Conservation (phyloP, 2,329 filamentous ascomycete genomes). For the Cladophialophora psammophila region DNA sequence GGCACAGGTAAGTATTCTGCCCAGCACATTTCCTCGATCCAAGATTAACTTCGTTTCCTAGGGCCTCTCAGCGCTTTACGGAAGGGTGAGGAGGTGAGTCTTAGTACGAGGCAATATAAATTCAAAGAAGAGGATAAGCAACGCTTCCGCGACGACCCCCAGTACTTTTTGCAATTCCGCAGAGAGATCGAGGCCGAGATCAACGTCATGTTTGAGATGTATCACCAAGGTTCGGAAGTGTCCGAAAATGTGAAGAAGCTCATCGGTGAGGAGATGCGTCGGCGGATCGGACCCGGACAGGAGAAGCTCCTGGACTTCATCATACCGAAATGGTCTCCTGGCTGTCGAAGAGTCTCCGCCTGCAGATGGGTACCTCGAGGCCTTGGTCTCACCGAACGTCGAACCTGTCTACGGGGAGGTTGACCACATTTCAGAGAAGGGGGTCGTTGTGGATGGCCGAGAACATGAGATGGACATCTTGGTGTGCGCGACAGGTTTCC, state of each 20-base stretch:
- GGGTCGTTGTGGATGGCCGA: conserved; percentile 45
- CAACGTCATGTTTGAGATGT: conserved; percentile 39
- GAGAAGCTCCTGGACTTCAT: conserved; percentile 37
- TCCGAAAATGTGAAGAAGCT: conserved; percentile 9
- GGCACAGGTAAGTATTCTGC: conserved; percentile 27
- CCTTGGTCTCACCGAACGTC: conserved; percentile 40
- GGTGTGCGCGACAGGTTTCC: conserved; percentile 49
- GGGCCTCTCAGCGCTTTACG: too few species aligned
- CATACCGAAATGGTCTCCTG: conserved; percentile 39
- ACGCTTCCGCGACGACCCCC: conserved; percentile 36
- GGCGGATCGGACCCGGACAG: conserved; percentile 32
- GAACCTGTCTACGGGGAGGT: conserved; percentile 36
- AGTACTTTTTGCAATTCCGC: conserved; percentile 41
- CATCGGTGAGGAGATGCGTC: conserved; percentile 35
- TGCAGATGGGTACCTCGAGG: conserved; percentile 40
- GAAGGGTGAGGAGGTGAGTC: conserved; percentile 23
- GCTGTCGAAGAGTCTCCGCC: conserved; percentile 40
- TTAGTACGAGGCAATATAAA: conserved; percentile 35
- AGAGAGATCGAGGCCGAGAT: conserved; percentile 44
- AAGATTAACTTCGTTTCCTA: too few species aligned
- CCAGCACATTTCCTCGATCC: too few species aligned
- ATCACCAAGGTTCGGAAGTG: conserved; percentile 18
- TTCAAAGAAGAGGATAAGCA: conserved; percentile 38
- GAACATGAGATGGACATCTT: conserved; percentile 46
- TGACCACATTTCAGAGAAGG: conserved; percentile 32